Evolutionary conservation across 345 rosid species (phyloP).

Genomic region (Combretum micranthum): DNA sequence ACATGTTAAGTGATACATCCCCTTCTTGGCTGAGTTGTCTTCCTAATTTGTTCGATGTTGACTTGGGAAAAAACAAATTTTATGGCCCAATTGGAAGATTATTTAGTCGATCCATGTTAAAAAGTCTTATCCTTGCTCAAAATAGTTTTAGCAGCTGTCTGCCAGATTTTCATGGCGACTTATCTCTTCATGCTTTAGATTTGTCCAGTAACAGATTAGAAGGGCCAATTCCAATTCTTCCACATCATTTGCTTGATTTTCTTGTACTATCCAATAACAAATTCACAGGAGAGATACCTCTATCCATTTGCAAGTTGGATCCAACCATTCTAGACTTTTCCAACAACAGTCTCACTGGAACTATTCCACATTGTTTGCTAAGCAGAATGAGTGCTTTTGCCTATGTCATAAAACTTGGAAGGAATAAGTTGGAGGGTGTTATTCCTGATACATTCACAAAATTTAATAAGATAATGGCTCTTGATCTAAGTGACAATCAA

Average conservation of each 20-base stretch:
- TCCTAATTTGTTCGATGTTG: no score
- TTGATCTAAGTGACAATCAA: conserved; percentile 13
- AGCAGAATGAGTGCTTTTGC: background rate
- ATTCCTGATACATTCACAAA: conserved; percentile 9
- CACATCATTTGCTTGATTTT: background rate
- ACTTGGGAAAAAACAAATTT: no score
- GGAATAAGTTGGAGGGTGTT: conserved; percentile 12
- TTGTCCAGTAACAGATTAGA: conserved; percentile 3
- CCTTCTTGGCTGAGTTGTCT: no score
- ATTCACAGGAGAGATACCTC: no score
- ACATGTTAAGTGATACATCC: no score
- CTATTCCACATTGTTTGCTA: conserved; percentile 16
- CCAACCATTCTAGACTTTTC: conserved; percentile 11
- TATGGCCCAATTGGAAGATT: no score
- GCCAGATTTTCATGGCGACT: conserved; percentile 6
- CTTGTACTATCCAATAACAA: conserved; percentile 9
- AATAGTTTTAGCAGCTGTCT: conserved; percentile 1
- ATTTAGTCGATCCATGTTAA: no score
- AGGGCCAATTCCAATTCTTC: conserved; percentile 1
- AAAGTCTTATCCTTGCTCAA: background rate
- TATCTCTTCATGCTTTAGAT: background rate
- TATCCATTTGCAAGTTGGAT: background rate
- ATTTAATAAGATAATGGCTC: background rate
- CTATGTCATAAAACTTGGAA: conserved; percentile 7
- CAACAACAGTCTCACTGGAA: conserved; percentile 11